Conservation (phyloP, 306 rosid genomes). For the Crataegus laevigata region DNA sequence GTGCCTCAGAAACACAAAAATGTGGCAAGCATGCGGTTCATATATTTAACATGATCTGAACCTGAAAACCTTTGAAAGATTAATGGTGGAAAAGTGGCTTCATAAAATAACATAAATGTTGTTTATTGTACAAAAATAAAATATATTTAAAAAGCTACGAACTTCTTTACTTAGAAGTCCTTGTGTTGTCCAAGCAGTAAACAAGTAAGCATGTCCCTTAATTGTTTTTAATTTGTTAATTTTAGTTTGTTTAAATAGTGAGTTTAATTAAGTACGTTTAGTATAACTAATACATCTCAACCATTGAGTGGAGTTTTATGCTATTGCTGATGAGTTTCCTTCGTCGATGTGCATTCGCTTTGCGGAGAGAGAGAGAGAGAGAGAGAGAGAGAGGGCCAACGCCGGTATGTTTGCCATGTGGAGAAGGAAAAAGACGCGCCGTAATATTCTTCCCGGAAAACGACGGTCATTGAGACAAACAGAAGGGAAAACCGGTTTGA, state of each 20-base stretch:
- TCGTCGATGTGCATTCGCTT: neutral
- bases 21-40: neutral
- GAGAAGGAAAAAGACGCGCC: neutral
- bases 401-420: neutral
- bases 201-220: neutral
- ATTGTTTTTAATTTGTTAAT: neutral
- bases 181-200: neutral
- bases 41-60: neutral
- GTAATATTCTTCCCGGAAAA: neutral
- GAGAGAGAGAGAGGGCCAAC: neutral
- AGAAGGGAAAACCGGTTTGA: neutral
- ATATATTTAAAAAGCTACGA: neutral
- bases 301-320: neutral
- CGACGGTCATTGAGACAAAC: neutral
- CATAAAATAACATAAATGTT: neutral
- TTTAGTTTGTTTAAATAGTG: neutral
- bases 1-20: neutral
- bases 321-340: neutral
- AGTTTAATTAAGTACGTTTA: neutral
- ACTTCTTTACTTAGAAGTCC: neutral
- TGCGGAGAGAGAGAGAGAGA: neutral
- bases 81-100: neutral
- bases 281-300: neutral
- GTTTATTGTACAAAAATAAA: neutral
- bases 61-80: neutral